Conservation (phyloP, 352 stramenopile species). For the Pythium brachiatum region DNA sequence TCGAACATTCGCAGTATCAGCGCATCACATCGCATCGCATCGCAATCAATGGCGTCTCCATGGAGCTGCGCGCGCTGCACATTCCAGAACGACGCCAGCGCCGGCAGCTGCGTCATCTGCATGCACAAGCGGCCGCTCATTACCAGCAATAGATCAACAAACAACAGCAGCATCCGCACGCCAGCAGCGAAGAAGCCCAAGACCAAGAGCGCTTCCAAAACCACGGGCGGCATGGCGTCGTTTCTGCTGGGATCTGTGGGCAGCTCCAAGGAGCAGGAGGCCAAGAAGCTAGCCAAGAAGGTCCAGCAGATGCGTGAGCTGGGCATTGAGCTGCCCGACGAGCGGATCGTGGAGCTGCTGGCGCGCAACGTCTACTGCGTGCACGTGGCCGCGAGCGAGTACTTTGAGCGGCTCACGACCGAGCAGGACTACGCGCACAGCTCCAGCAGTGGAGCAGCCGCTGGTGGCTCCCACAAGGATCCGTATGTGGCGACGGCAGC, state of each 20-base stretch:
- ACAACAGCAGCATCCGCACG: not conserved
- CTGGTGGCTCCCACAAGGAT: conserved; percentile 23
- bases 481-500: conserved; percentile 18
- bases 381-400: conserved; percentile 58
- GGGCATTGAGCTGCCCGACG: conserved; percentile 57
- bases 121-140: conserved; percentile 19
- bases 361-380: conserved; percentile 78
- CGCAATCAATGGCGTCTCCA: conserved; percentile 7
- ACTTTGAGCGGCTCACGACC: conserved; percentile 61
- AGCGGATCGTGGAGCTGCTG: conserved; percentile 54
- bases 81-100: conserved; percentile 52
- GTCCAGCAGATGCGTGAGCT: conserved; percentile 73
- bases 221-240: conserved; percentile 25
- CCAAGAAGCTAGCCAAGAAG: conserved; percentile 58
- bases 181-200: conserved; percentile 21
- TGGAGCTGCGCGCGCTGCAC: conserved; percentile 78
- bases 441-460: not conserved
- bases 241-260: conserved; percentile 56
- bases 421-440: not conserved
- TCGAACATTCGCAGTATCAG: not conserved
- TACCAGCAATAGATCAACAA: not conserved
- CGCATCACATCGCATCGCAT: too few species aligned
- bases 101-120: conserved; percentile 62
- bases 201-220: not conserved
- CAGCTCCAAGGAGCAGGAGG: conserved; percentile 63